Conservation (phyloP, 768 basidiomycete genomes). For the Collybia mongolica region DNA sequence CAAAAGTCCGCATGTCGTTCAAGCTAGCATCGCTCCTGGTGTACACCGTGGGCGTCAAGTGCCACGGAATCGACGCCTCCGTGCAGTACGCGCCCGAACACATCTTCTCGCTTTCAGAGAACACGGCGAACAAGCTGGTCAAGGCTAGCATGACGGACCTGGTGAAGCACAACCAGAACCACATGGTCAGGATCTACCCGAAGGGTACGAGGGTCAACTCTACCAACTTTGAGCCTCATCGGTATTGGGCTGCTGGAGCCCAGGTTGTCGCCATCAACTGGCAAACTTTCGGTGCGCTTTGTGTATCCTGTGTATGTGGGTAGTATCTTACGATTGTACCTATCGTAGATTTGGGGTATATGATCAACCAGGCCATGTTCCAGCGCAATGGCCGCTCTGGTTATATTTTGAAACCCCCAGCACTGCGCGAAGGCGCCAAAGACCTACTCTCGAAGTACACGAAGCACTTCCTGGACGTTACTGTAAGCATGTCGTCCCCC, state of each 20-base stretch:
- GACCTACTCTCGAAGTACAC: conserved; percentile 56
- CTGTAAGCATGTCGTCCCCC: conserved; percentile 11
- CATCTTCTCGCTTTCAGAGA: conserved; percentile 92
- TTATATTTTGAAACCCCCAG: conserved; percentile 86
- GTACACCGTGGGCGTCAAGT: conserved; percentile 96
- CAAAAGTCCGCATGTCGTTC: conserved; percentile 58
- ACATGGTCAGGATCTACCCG: conserved; percentile 88
- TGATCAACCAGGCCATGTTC: conserved; percentile 97
- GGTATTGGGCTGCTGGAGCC: conserved; percentile 87
- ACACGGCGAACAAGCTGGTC: conserved; percentile 73
- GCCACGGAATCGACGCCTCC: conserved; percentile 88
- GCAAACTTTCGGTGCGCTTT: conserved; percentile 84
- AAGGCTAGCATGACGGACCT: conserved; percentile 45
- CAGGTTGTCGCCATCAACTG: conserved; percentile 96
- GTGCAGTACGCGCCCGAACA: conserved; percentile 84
- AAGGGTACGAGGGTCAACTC: conserved; percentile 81
- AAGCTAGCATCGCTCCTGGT: conserved; percentile 79
- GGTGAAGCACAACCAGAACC: conserved; percentile 87
- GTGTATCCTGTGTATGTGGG: neutral
- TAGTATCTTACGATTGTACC: neutral
- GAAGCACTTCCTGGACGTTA: conserved; percentile 63
- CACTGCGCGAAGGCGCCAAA: conserved; percentile 64
- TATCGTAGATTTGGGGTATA: conserved; percentile 75
- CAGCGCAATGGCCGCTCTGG: conserved; percentile 86
- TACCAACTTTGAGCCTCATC: conserved; percentile 88